A percentile compares a stretch with the other conserved stretches of the same genome.
Evolutionary conservation across 2,329 filamentous ascomycete species (phyloP).

Genomic region (Thyridium curvatum): DNA sequence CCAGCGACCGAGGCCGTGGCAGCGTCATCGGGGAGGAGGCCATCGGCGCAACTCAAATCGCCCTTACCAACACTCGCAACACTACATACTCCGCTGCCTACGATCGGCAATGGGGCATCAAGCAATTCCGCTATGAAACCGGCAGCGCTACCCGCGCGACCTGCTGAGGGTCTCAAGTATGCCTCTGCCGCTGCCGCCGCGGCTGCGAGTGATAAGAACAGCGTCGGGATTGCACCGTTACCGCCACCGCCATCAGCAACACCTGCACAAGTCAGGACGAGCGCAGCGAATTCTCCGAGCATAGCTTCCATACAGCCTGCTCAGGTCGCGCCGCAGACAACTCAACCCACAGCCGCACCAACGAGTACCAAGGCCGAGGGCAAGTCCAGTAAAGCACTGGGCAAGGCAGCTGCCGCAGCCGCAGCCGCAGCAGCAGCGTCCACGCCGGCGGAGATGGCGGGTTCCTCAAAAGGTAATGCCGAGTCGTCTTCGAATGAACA

Average conservation of each 20-base stretch:
- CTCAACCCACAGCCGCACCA: slow-evolving; percentile 18
- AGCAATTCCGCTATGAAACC: slow-evolving; percentile 77
- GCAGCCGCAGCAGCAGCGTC: slow-evolving; percentile 19
- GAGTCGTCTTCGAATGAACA: too few relatives aligned
- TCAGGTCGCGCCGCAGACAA: slow-evolving; percentile 21
- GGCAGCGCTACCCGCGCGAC: slow-evolving; percentile 75
- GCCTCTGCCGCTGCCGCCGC: slow-evolving; percentile 93
- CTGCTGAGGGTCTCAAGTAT: slow-evolving; percentile 89
- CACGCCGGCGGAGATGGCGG: slow-evolving; percentile 30
- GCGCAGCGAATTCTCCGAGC: slow-evolving; percentile 49
- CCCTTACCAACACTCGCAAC: slow-evolving; percentile 90
- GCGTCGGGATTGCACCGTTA: slow-evolving; percentile 86
- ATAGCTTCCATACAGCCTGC: slow-evolving; percentile 40
- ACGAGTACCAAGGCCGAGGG: slow-evolving; percentile 22
- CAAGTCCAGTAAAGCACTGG: slow-evolving; percentile 31
- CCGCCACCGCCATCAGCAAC: slow-evolving; percentile 71
- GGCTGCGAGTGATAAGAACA: slow-evolving; percentile 79
- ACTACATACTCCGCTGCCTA: slow-evolving; percentile 67
- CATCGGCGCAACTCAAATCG: slow-evolving; percentile 89
- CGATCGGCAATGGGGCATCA: slow-evolving; percentile 47
- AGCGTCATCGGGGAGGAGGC: slow-evolving; percentile 53
- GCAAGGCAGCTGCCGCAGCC: slow-evolving; percentile 31
- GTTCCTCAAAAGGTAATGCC: neutral
- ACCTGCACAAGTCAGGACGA: slow-evolving; percentile 46
- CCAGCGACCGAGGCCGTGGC: slow-evolving; percentile 48